phyloP scores from a whole-genome alignment of 1,284 basidiomycete species.

The Cutaneotrichosporon sp. region DNA sequence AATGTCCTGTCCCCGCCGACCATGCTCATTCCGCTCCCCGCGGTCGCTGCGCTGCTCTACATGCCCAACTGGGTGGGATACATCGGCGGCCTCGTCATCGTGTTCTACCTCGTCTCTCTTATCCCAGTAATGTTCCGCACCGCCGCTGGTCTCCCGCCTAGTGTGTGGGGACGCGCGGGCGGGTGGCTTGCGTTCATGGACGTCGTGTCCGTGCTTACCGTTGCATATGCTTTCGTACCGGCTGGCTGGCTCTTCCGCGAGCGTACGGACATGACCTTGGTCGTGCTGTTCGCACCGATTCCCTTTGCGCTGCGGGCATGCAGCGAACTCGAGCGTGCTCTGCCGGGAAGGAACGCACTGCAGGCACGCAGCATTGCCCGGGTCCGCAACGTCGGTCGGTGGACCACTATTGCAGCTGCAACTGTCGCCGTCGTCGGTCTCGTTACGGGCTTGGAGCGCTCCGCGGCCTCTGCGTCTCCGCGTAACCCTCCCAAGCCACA shows the following conservation, averaged over 20 bases:
- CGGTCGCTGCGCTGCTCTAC: conserved; percentile 57
- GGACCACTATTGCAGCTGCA: conserved; percentile 41
- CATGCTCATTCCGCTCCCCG: conserved; percentile 5
- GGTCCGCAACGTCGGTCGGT: conserved; percentile 16
- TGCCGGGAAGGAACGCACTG: conserved; percentile 19
- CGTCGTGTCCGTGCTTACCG: conserved; percentile 71
- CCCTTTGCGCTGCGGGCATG: conserved; percentile 10
- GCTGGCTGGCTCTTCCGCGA: conserved; percentile 74
- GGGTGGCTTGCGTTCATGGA: conserved; percentile 62
- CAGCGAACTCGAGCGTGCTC: conserved; percentile 1
- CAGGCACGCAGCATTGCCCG: conserved; percentile 17
- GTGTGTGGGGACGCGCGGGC: conserved; percentile 58
- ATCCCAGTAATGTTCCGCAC: conserved; percentile 57
- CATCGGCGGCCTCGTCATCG: conserved; percentile 62
- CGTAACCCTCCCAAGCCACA: conserved; percentile 53
- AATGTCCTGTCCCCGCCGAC: conserved; percentile 1
- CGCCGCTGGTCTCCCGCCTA: conserved; percentile 40
- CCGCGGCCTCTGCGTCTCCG: neutral
- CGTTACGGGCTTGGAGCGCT: neutral
- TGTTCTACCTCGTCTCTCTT: conserved; percentile 64
- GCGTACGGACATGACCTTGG: conserved; percentile 61
- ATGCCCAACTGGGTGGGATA: conserved; percentile 72
- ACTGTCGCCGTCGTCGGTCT: conserved; percentile 20
- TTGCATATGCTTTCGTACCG: conserved; percentile 91
- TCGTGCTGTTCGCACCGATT: conserved; percentile 21